Evolutionary conservation across 345 rosid genomes (phyloP).

Genomic region (Aquilaria malaccensis): DNA sequence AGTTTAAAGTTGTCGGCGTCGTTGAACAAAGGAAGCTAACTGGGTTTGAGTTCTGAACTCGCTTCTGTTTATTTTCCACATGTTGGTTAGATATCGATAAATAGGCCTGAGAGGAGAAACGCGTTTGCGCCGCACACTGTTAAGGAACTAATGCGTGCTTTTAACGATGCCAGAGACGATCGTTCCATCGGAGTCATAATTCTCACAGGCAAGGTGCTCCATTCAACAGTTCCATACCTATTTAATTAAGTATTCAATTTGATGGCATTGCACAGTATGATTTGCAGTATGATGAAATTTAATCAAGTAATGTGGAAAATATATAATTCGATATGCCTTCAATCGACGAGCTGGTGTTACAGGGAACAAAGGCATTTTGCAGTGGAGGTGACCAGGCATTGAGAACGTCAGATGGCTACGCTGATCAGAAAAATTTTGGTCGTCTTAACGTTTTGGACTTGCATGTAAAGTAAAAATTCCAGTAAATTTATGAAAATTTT

Average conservation of each 20-base stretch:
- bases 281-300: no score
- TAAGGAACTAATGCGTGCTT: slow-evolving; percentile 73
- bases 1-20: neutral
- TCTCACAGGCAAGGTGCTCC: slow-evolving; percentile 73
- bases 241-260: neutral
- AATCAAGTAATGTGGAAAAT: no score
- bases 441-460: slow-evolving; percentile 85
- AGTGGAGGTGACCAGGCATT: slow-evolving; percentile 90
- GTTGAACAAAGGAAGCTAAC: neutral
- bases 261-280: no score
- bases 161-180: slow-evolving; percentile 82
- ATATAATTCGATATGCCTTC: neutral
- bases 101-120: slow-evolving; percentile 78
- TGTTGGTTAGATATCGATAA: slow-evolving; percentile 55
- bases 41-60: neutral
- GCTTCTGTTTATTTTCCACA: neutral
- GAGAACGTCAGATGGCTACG: slow-evolving; percentile 71
- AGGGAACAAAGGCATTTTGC: slow-evolving; percentile 93
- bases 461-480: slow-evolving; percentile 36
- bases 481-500: no score
- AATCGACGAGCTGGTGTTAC: slow-evolving; percentile 10
- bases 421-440: slow-evolving; percentile 58
- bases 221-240: neutral
- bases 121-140: slow-evolving; percentile 74
- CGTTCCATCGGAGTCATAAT: slow-evolving; percentile 71